phyloP scores from a whole-genome alignment of 2,329 filamentous ascomycete genomes.

The Paecilomyces formosus region DNA sequence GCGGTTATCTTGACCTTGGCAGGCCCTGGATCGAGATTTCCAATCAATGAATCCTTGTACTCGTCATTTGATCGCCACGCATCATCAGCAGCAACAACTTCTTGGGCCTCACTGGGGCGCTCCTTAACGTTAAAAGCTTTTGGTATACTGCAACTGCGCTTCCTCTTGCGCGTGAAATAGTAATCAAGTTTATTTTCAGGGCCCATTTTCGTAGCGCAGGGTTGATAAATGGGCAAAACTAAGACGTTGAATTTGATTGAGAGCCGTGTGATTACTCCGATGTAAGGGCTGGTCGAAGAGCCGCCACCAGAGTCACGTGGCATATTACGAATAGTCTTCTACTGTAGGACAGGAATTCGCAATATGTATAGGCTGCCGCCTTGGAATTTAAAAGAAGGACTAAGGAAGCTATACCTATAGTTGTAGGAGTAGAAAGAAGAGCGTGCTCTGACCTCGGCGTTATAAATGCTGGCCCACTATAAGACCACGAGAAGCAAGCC shows the following conservation, averaged over 20 bases:
- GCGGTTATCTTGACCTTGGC: constrained; percentile 12
- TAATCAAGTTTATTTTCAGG: not conserved
- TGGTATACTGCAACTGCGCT: not conserved
- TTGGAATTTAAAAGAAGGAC: not conserved
- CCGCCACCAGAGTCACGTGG: not conserved
- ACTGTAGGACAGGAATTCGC: not conserved
- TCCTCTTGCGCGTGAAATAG: not conserved
- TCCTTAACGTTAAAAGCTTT: not conserved
- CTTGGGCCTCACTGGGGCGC: not conserved
- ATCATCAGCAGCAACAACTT: not conserved
- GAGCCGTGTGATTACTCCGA: not conserved
- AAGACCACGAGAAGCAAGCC: not conserved
- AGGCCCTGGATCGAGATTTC: constrained; percentile 14
- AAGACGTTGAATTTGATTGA: not conserved
- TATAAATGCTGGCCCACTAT: not conserved
- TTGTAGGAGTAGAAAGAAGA: not conserved
- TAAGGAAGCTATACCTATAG: not conserved
- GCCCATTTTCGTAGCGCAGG: not conserved
- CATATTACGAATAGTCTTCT: not conserved
- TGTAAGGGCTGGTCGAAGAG: not conserved
- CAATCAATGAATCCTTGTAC: constrained; percentile 14
- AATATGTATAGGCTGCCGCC: not conserved
- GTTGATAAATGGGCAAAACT: not conserved
- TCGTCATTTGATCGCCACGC: constrained; percentile 9
- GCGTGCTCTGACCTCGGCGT: not conserved